phyloP scores from a whole-genome alignment of 2,329 filamentous ascomycete species.

The Myotisia sp. region DNA sequence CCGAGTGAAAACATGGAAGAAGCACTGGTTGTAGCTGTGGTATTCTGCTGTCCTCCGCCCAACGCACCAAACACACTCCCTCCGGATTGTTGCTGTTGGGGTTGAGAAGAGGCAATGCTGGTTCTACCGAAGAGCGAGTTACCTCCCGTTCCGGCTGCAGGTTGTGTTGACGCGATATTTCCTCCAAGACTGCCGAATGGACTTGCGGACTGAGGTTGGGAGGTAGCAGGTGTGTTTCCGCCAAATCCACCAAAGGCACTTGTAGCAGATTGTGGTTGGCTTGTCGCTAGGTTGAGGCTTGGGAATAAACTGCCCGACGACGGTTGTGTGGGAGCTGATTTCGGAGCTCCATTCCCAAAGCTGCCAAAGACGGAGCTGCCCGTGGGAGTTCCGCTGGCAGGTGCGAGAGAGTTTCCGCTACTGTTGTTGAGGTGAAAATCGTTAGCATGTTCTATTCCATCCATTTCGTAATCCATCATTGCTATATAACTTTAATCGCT shows the following conservation, averaged over 20 bases:
- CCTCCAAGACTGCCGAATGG: background rate
- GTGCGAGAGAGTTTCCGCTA: slow-evolving; percentile 7
- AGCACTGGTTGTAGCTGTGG: background rate
- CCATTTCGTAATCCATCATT: too few relatives aligned
- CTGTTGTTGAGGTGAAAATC: background rate
- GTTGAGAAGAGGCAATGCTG: slow-evolving; percentile 9
- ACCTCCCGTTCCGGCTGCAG: slow-evolving; percentile 6
- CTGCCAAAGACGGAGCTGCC: slow-evolving; percentile 23
- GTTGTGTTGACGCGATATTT: slow-evolving; percentile 8
- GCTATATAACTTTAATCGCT: too few relatives aligned
- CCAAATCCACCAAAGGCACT: slow-evolving; percentile 13
- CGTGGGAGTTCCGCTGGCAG: slow-evolving; percentile 7
- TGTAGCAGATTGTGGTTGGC: slow-evolving; percentile 16
- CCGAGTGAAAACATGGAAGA: background rate
- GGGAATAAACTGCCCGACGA: slow-evolving; percentile 9
- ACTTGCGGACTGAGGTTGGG: slow-evolving; percentile 1
- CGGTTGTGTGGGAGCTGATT: slow-evolving; percentile 10
- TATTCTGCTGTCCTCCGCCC: too few relatives aligned
- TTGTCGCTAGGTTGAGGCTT: slow-evolving; percentile 13
- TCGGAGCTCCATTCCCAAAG: slow-evolving; percentile 11
- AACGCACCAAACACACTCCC: background rate
- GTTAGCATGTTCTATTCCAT: background rate
- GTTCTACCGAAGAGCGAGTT: slow-evolving; percentile 16
- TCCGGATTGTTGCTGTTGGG: slow-evolving; percentile 5
- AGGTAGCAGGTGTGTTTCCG: slow-evolving; percentile 7